Evolutionary conservation across 108 stramenopile genomes (phyloP).

Genomic region (Cyclostephanos tholiformis): DNA sequence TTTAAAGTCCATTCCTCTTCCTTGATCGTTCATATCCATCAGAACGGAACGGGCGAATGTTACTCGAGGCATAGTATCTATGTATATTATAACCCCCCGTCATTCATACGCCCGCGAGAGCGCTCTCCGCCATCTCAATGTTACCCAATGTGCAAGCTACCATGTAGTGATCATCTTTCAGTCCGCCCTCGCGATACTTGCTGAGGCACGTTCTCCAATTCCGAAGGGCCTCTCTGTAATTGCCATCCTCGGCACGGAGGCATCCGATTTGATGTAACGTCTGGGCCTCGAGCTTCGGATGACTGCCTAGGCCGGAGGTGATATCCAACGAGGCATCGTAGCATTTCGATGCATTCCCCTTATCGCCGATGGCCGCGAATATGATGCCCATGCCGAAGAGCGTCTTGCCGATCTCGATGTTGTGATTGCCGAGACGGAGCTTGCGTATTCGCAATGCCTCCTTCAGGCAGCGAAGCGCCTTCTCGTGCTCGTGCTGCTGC

Average conservation of each 20-base stretch:
- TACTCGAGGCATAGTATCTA: too few species aligned
- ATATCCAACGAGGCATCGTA: conserved; percentile 48
- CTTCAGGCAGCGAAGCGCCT: conserved; percentile 52
- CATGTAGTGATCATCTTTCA: conserved; percentile 59
- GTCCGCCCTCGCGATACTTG: conserved; percentile 53
- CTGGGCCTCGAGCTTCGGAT: conserved; percentile 55
- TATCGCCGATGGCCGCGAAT: conserved; percentile 41
- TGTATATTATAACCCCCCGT: too few species aligned
- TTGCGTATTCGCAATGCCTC: conserved; percentile 57
- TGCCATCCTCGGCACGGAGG: conserved; percentile 37
- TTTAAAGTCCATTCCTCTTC: too few species aligned
- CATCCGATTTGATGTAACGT: conserved; percentile 65
- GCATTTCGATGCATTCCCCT: conserved; percentile 50
- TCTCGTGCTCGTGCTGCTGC: conserved; percentile 46
- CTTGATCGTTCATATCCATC: too few species aligned
- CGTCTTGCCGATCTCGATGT: conserved; percentile 52
- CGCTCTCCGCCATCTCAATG: conserved; percentile 63
- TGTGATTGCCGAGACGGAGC: conserved; percentile 30
- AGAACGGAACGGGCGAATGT: too few species aligned
- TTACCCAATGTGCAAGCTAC: conserved; percentile 61
- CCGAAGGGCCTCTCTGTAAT: conserved; percentile 52
- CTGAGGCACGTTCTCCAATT: conserved; percentile 56
- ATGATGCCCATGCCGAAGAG: conserved; percentile 64
- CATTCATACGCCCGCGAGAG: neutral
- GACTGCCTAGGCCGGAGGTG: conserved; percentile 23